Percentiles rank a stretch among this genome's conserved stretches.
phyloP scores from a whole-genome alignment of 2,329 filamentous ascomycete species.

The Didymella lethalis region DNA sequence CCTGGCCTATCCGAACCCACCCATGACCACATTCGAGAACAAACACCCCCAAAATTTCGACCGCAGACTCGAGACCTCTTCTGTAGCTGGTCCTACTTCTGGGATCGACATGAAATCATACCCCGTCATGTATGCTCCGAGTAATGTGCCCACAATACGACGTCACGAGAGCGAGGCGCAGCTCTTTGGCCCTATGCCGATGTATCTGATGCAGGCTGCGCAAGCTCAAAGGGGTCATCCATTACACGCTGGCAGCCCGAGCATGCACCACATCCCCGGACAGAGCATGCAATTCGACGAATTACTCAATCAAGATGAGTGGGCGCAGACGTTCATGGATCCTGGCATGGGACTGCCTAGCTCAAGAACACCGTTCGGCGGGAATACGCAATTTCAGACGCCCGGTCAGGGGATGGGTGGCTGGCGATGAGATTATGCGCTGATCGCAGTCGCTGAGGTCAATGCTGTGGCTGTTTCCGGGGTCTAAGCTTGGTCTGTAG shows the following conservation, averaged over 20 bases:
- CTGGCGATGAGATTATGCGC: constrained; percentile 18
- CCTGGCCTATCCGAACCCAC: constrained; percentile 80
- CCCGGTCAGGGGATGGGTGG: constrained; percentile 32
- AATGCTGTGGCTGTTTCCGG: not conserved
- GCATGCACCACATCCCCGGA: constrained; percentile 32
- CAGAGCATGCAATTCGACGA: constrained; percentile 48
- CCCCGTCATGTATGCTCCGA: constrained; percentile 34
- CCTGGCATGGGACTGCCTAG: constrained; percentile 41
- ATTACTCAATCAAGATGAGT: constrained; percentile 51
- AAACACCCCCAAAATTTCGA: constrained; percentile 44
- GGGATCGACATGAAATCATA: constrained; percentile 42
- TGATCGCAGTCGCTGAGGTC: constrained; percentile 11
- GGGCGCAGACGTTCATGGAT: constrained; percentile 51
- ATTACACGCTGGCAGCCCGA: constrained; percentile 34
- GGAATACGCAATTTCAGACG: constrained; percentile 29
- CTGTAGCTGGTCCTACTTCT: constrained; percentile 29
- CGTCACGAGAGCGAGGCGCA: constrained; percentile 73
- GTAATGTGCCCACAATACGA: constrained; percentile 29
- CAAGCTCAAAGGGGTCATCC: constrained; percentile 38
- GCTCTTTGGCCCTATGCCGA: constrained; percentile 73
- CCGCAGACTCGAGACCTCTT: constrained; percentile 34
- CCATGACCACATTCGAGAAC: constrained; percentile 67
- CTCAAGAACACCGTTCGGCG: constrained; percentile 31
- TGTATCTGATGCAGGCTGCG: constrained; percentile 69
- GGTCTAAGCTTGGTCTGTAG: not conserved